Evolutionary conservation across 352 stramenopile species (phyloP).

Genomic region (Thalassiosira allenii): DNA sequence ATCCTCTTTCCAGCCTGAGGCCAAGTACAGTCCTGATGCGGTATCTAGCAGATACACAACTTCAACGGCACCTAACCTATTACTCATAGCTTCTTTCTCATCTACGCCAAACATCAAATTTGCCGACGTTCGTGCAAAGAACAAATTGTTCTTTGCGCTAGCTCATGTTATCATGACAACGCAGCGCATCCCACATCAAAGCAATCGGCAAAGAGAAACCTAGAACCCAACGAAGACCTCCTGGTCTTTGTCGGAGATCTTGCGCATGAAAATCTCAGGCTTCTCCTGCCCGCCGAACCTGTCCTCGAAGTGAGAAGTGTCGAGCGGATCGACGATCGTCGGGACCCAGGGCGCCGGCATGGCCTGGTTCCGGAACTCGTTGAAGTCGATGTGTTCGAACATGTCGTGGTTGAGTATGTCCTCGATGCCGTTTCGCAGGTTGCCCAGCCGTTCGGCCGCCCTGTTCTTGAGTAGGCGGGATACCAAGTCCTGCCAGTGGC

Average conservation of each 20-base stretch:
- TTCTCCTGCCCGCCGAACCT: not conserved
- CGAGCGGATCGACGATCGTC: slow-evolving; percentile 86
- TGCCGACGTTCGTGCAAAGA: no score
- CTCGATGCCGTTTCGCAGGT: slow-evolving; percentile 50
- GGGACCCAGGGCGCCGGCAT: slow-evolving; percentile 89
- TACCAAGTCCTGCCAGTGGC: not conserved
- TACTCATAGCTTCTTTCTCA: no score
- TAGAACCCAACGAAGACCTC: not conserved
- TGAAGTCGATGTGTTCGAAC: slow-evolving; percentile 62
- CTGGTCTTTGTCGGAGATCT: not conserved
- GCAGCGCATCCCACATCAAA: no score
- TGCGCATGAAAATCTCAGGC: not conserved
- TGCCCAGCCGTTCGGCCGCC: slow-evolving; percentile 27
- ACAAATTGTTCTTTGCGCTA: no score
- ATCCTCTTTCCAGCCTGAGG: no score
- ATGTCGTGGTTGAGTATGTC: slow-evolving; percentile 71
- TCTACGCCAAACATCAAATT: no score
- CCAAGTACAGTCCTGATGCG: no score
- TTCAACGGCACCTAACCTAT: no score
- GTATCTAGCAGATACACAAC: no score
- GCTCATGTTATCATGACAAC: no score
- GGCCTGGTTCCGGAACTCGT: slow-evolving; percentile 69
- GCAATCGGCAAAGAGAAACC: no score
- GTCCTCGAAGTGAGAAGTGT: slow-evolving; percentile 91
- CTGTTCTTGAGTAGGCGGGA: slow-evolving; percentile 29